phyloP scores from a whole-genome alignment of 1,284 basidiomycete species.

The Inonotus obliquus region DNA sequence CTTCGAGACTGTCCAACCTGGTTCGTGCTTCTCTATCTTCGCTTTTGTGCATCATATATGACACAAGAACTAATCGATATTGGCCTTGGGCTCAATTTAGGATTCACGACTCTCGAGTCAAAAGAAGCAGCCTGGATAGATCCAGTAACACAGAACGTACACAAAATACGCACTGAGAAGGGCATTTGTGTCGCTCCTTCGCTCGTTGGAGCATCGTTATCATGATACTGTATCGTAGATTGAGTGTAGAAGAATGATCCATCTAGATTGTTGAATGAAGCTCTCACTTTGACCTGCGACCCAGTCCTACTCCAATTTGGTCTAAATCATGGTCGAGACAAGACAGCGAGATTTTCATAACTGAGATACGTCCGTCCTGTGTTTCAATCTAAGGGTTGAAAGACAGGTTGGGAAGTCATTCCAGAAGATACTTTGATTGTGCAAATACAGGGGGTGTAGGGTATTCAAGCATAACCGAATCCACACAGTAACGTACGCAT shows the following conservation, averaged over 20 bases:
- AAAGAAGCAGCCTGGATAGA: slow-evolving; percentile 91
- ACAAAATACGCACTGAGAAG: slow-evolving; percentile 81
- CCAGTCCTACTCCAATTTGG: too few relatives aligned
- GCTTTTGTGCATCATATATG: not conserved
- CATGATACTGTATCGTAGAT: slow-evolving; percentile 27
- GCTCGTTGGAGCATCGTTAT: slow-evolving; percentile 82
- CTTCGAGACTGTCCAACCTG: slow-evolving; percentile 91
- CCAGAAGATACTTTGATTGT: not conserved
- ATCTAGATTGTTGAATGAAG: too few relatives aligned
- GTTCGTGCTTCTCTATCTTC: slow-evolving; percentile 32
- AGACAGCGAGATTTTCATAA: too few relatives aligned
- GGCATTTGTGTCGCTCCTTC: slow-evolving; percentile 81
- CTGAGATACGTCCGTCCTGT: too few relatives aligned
- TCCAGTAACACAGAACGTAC: slow-evolving; percentile 73
- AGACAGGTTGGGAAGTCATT: slow-evolving; percentile 23
- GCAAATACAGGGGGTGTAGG: too few relatives aligned
- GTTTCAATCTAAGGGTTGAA: not conserved
- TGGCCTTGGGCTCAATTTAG: slow-evolving; percentile 31
- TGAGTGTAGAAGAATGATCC: too few relatives aligned
- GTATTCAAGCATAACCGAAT: not conserved
- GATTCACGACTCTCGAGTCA: slow-evolving; percentile 83
- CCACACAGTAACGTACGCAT: too few relatives aligned
- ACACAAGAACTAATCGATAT: not conserved
- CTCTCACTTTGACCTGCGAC: too few relatives aligned
- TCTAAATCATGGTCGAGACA: too few relatives aligned